These are phyloP conservation scores for Fraxinus paxiana DNA, from an alignment of 305 asterid species.

Conservation along the genomic window DNA sequence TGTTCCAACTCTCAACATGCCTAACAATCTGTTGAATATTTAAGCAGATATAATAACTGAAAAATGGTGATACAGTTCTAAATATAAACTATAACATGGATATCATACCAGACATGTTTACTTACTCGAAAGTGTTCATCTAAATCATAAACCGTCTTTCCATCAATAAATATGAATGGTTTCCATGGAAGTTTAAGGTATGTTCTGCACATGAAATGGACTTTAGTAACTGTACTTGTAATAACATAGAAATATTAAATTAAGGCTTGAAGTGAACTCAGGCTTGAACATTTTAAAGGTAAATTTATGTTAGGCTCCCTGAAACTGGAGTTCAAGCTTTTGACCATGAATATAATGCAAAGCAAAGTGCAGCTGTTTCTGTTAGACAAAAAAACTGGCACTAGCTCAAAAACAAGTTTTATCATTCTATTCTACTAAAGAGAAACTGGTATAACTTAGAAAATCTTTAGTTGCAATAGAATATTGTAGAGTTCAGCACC, in stretches of 20 bases:
- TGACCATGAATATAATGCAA: background rate
- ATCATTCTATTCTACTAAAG: background rate
- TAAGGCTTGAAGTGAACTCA: background rate
- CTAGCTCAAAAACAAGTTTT: background rate
- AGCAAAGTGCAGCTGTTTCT: background rate
- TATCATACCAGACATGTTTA: background rate
- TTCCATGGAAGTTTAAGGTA: constrained; percentile 72
- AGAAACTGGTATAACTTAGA: background rate
- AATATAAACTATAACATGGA: background rate
- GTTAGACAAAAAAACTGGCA: background rate
- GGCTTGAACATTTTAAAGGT: background rate
- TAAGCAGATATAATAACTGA: background rate
- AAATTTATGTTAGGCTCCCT: background rate
- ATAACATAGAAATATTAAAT: background rate
- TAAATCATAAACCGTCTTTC: constrained; percentile 52
- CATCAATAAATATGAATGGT: constrained; percentile 60
- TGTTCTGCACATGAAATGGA: constrained; percentile 44
- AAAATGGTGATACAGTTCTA: background rate
- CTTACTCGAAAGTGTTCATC: constrained; percentile 49
- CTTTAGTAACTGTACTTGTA: background rate
- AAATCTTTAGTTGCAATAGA: background rate
- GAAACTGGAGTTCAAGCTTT: background rate
- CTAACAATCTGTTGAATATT: constrained; percentile 41
- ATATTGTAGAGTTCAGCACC: constrained; percentile 32
- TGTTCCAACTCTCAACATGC: constrained; percentile 72